Evolutionary conservation across 169 alveolate genomes (phyloP).

Genomic region (Plasmodium blacklocki): DNA sequence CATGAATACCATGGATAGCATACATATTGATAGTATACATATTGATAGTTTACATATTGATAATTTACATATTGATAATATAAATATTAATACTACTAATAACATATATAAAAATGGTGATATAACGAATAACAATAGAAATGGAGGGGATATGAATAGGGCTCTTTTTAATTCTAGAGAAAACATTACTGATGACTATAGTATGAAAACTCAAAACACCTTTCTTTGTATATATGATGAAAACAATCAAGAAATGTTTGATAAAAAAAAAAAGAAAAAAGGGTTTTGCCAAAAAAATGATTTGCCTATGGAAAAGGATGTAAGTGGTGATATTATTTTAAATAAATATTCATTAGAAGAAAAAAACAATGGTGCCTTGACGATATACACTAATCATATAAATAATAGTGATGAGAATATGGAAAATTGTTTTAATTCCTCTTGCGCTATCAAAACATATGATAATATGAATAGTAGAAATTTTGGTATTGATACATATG

Average conservation of each 20-base stretch:
- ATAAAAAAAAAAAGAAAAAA: background rate
- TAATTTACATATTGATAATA: too few relatives aligned
- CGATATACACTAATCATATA: background rate
- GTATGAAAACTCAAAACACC: slow-evolving; percentile 11
- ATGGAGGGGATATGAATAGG: background rate
- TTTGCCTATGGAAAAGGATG: background rate
- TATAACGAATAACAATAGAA: background rate
- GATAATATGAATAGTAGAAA: background rate
- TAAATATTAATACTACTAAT: too few relatives aligned
- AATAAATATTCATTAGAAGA: background rate
- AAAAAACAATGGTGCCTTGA: background rate
- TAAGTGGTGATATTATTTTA: background rate
- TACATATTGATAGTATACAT: too few relatives aligned
- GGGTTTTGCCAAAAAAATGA: background rate
- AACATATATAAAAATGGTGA: background rate
- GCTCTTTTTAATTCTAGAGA: background rate
- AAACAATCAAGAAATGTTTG: background rate
- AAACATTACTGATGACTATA: background rate
- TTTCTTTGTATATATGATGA: slow-evolving; percentile 16
- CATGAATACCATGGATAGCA: too few relatives aligned
- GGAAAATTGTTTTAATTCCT: background rate
- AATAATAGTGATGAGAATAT: background rate
- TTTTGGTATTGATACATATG: background rate
- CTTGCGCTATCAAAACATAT: background rate
- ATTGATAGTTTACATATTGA: too few relatives aligned